These are phyloP conservation scores for Globisporangium nunn DNA, from an alignment of 352 stramenopile species.

Conservation along the genomic window DNA sequence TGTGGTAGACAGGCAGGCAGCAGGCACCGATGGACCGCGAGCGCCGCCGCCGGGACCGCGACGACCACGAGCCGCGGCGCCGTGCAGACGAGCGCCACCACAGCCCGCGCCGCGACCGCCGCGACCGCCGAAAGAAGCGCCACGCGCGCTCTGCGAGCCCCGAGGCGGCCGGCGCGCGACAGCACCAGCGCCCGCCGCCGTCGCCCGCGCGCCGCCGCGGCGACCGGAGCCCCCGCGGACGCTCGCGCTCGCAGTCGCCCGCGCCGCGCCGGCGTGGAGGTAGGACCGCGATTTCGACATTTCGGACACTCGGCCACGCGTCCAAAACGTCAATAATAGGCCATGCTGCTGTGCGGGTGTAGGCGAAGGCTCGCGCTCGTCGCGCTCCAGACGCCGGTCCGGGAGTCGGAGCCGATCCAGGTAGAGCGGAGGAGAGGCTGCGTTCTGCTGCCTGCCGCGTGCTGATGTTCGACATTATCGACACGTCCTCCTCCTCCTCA, in stretches of 20 bases:
- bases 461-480: too few relatives aligned
- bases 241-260: slow-evolving; percentile 8
- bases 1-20: not conserved
- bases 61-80: slow-evolving; percentile 13
- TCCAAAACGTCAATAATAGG: not conserved
- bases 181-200: slow-evolving; percentile 2
- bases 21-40: slow-evolving; percentile 6
- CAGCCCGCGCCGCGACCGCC: slow-evolving; percentile 13
- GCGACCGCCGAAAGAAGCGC: slow-evolving; percentile 18
- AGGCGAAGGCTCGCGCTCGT: slow-evolving; percentile 10
- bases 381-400: slow-evolving; percentile 14
- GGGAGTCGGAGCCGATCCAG: slow-evolving; percentile 11
- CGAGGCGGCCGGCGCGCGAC: slow-evolving; percentile 5
- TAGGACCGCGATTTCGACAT: not conserved
- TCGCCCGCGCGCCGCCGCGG: slow-evolving; percentile 6
- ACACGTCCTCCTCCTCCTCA: not conserved
- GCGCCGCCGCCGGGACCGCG: slow-evolving; percentile 8
- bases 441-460: too few relatives aligned
- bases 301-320: not conserved
- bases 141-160: slow-evolving; percentile 19
- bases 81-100: slow-evolving; percentile 6
- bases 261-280: slow-evolving; percentile 7
- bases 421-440: not conserved
- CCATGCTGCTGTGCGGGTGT: not conserved
- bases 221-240: slow-evolving; percentile 5